Percentiles rank a stretch among this genome's conserved stretches.
Conservation (phyloP, 2,329 filamentous ascomycete species). For the Neofusicoccum sp. region DNA sequence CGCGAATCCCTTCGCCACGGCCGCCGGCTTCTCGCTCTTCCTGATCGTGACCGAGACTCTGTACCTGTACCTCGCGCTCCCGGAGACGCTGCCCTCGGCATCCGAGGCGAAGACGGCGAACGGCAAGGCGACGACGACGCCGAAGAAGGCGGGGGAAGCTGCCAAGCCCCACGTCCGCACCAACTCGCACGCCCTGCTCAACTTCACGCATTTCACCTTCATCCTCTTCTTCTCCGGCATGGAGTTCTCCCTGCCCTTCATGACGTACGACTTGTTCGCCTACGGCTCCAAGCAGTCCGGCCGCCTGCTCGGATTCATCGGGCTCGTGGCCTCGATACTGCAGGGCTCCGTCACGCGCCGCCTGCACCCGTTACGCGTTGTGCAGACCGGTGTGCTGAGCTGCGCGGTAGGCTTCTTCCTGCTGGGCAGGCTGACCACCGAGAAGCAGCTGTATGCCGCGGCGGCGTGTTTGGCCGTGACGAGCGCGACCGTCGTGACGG, state of each 20-base stretch:
- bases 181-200: constrained; percentile 80
- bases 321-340: constrained; percentile 84
- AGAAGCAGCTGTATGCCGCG: constrained; percentile 73
- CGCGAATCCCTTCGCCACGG: constrained; percentile 90
- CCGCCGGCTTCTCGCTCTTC: constrained; percentile 81
- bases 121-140: constrained; percentile 24
- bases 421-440: constrained; percentile 66
- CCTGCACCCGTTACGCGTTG: constrained; percentile 74
- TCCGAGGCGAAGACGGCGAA: constrained; percentile 22
- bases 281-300: constrained; percentile 80
- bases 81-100: constrained; percentile 76
- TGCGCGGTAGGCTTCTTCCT: constrained; percentile 79
- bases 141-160: constrained; percentile 22
- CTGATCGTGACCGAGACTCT: constrained; percentile 83
- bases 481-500: constrained; percentile 91
- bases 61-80: constrained; percentile 80
- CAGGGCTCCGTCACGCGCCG: constrained; percentile 90
- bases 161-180: constrained; percentile 51
- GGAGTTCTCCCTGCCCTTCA: constrained; percentile 96
- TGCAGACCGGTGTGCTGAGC: constrained; percentile 74
- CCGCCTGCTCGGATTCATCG: constrained; percentile 83
- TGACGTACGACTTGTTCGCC: constrained; percentile 91
- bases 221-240: constrained; percentile 97
- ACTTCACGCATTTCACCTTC: constrained; percentile 83
- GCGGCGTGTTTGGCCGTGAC: constrained; percentile 84